phyloP scores from a whole-genome alignment of 139 green algal species.

The Chlorella sp. region DNA sequence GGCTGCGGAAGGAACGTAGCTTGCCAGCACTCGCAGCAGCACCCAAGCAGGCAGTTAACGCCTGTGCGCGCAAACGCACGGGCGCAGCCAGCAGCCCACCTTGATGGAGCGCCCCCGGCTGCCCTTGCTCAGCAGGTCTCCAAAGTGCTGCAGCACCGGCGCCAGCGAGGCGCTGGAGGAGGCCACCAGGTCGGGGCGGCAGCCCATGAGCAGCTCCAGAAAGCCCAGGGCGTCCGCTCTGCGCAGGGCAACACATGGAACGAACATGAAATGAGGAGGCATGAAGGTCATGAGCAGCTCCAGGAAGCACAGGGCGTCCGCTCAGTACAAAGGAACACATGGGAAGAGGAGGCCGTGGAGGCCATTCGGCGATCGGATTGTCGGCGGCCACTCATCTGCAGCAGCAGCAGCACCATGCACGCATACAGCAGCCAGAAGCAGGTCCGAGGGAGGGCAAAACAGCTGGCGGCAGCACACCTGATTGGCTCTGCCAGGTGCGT shows the following conservation, averaged over 20 bases:
- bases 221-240: slow-evolving; percentile 66
- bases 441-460: no score
- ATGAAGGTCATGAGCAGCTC: background rate
- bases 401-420: no score
- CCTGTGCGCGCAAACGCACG: no score
- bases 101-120: slow-evolving; percentile 63
- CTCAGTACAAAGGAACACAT: background rate
- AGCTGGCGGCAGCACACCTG: slow-evolving; percentile 24
- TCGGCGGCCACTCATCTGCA: background rate
- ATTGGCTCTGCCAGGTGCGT: slow-evolving; percentile 60
- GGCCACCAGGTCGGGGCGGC: slow-evolving; percentile 58
- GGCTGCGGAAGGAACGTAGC: no score
- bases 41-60: no score
- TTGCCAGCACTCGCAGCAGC: no score
- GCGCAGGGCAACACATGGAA: no score
- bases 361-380: no score
- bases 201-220: slow-evolving; percentile 75
- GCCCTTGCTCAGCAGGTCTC: slow-evolving; percentile 60
- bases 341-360: no score
- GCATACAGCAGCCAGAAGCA: no score
- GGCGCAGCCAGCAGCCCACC: no score
- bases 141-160: slow-evolving; percentile 69
- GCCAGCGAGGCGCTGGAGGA: slow-evolving; percentile 42
- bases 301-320: background rate
- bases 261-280: no score